Evolutionary conservation across 2,329 filamentous ascomycete genomes (phyloP), one percentile per base, ranked within the genome.

Genomic region (Monosporascus sp.): DNA sequence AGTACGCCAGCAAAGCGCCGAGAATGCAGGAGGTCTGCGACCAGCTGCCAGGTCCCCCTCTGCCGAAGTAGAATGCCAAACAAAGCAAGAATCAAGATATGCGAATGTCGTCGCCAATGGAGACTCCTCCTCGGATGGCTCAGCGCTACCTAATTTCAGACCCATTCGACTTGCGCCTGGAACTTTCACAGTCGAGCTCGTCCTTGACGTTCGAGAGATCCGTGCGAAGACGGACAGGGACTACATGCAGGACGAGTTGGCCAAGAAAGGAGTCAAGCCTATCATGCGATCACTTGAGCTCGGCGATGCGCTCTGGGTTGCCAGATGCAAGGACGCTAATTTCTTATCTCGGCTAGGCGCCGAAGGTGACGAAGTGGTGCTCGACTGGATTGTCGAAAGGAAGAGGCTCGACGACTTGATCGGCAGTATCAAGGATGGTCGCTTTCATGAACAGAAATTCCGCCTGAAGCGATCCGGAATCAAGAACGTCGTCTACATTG

Each of bases 371-470:
- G 88, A 92, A 66, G 71, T 93, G 14, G 82, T 90, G 47, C 75
- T 94, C 5, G 89, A 93, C 67, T 90, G 86, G 77, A 89, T 94
- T 45, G 80, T 91, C 1, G 89, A 94, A 70, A 80, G 89, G 56
- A 94, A 94, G 66, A 79, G 89, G 8, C 78, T 92, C 0, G 89
- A 93, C 64, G 89, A 94, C 66, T 73, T 94, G 47, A 79, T 93
- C n/a, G 75, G 79, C 49, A 91, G 87, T 57, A 90, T 94, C 71
- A 90, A 88, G 67, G 89, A 93, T 57, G 88, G 88, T 1, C 83
- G 89, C 2, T 93, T 91, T 61, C 86, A 87, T 60, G 89, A 94
- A 67, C 89, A 94, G 66, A 93, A 94, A 66, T 93, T 91, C 65
- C 85, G 89, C 1, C 77, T 93, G 11, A 80, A 81, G 51, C 83